These are phyloP conservation scores for Veloboletus limbatus DNA, from an alignment of 1,284 basidiomycete genomes.

Conservation along the genomic window DNA sequence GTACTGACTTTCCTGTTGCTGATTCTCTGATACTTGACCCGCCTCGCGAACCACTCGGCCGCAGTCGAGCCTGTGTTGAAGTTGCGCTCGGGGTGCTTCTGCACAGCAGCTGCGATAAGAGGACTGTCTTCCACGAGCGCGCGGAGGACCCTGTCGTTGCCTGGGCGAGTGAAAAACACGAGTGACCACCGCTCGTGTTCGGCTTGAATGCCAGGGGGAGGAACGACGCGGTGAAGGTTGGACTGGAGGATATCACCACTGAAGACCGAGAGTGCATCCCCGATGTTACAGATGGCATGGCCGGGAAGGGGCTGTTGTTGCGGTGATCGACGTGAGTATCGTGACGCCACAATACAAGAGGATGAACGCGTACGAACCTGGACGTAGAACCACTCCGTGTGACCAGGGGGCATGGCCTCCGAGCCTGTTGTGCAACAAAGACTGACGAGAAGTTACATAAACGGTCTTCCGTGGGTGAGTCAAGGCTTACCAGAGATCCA, in stretches of 20 bases:
- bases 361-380: constrained; percentile 42
- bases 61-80: constrained; percentile 43
- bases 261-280: constrained; percentile 56
- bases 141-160: constrained; percentile 46
- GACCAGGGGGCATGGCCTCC: constrained; percentile 63
- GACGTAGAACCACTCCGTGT: constrained; percentile 67
- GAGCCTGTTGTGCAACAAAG: constrained; percentile 66
- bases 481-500: constrained; percentile 42
- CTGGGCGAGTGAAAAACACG: constrained; percentile 62
- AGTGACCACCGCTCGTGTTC: constrained; percentile 53
- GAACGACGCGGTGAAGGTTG: constrained; percentile 52
- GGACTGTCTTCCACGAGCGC: constrained; percentile 51
- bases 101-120: constrained; percentile 42
- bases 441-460: constrained; percentile 36
- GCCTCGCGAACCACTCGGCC: constrained; percentile 46
- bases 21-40: constrained; percentile 47
- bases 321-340: not conserved
- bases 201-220: constrained; percentile 47
- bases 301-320: constrained; percentile 57
- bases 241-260: constrained; percentile 58
- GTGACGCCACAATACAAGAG: not conserved
- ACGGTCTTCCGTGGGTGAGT: not conserved
- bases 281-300: constrained; percentile 60
- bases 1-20: constrained; percentile 40
- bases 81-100: constrained; percentile 31